Evolutionary conservation across 2,329 filamentous ascomycete genomes (phyloP).

Genomic region (Ophiocordyceps camponoti-rufipedis): DNA sequence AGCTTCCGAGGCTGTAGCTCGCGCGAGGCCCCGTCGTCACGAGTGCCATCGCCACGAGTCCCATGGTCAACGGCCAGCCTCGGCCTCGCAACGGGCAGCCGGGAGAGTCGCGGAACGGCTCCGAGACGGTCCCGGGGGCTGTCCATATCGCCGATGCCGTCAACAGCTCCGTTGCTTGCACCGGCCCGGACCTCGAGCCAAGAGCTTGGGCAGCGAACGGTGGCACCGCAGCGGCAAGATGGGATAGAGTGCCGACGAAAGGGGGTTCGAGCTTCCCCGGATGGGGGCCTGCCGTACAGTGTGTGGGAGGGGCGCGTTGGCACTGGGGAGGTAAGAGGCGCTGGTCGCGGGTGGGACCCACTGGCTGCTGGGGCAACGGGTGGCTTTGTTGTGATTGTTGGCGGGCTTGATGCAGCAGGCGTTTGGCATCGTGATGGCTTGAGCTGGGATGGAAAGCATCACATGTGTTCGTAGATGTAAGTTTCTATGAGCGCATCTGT

Average conservation of each 20-base stretch:
- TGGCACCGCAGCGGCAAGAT: neutral
- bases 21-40: slow-evolving; percentile 4
- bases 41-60: slow-evolving; percentile 11
- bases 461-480: too few relatives aligned
- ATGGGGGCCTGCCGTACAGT: too few relatives aligned
- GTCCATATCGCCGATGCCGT: slow-evolving; percentile 10
- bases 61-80: slow-evolving; percentile 1
- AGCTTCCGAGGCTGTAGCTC: slow-evolving; percentile 22
- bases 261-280: neutral
- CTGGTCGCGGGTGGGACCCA: neutral
- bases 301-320: neutral
- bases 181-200: neutral
- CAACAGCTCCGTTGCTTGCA: neutral
- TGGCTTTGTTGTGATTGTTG: neutral
- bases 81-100: slow-evolving; percentile 17
- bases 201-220: neutral
- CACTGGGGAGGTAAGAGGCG: neutral
- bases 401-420: too few relatives aligned
- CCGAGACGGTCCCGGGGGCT: slow-evolving; percentile 16
- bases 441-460: too few relatives aligned
- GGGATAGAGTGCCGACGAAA: neutral
- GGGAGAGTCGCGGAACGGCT: slow-evolving; percentile 18
- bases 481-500: too few relatives aligned
- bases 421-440: too few relatives aligned
- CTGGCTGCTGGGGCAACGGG: neutral